Evolutionary conservation across 192 early-diverging fungal species (phyloP).

Genomic region (Coemansia asiatica): DNA sequence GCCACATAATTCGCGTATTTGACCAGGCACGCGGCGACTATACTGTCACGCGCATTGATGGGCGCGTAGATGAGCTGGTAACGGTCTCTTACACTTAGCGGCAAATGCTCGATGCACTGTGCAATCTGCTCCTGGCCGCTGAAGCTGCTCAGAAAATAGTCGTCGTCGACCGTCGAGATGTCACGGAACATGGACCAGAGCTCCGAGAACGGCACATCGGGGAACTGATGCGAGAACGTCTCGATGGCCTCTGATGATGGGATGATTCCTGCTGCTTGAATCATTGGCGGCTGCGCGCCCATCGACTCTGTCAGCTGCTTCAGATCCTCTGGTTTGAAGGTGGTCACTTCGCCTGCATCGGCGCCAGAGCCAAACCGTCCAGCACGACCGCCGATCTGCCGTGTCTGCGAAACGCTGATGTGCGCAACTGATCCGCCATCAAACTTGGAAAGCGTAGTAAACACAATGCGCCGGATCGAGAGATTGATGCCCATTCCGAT

Average conservation of each 20-base stretch:
- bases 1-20: constrained; percentile 40
- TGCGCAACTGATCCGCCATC: constrained; percentile 61
- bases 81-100: constrained; percentile 65
- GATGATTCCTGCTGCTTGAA: constrained; percentile 66
- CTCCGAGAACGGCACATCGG: constrained; percentile 59
- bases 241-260: constrained; percentile 76
- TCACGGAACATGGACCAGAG: constrained; percentile 78
- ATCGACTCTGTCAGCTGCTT: constrained; percentile 22
- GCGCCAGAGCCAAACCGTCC: constrained; percentile 78
- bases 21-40: constrained; percentile 14
- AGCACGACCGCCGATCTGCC: constrained; percentile 93
- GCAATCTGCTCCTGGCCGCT: constrained; percentile 64
- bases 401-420: constrained; percentile 75
- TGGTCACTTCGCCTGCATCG: constrained; percentile 68
- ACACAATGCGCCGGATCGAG: constrained; percentile 89
- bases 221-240: constrained; percentile 69
- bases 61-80: constrained; percentile 72
- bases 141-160: constrained; percentile 81
- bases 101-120: constrained; percentile 60
- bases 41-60: constrained; percentile 45
- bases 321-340: constrained; percentile 36
- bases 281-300: constrained; percentile 28
- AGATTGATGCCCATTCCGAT: constrained; percentile 97
- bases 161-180: constrained; percentile 61
- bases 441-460: constrained; percentile 76